Conservation (phyloP, 2,329 filamentous ascomycete genomes). For the Colletotrichum zoysiae region DNA sequence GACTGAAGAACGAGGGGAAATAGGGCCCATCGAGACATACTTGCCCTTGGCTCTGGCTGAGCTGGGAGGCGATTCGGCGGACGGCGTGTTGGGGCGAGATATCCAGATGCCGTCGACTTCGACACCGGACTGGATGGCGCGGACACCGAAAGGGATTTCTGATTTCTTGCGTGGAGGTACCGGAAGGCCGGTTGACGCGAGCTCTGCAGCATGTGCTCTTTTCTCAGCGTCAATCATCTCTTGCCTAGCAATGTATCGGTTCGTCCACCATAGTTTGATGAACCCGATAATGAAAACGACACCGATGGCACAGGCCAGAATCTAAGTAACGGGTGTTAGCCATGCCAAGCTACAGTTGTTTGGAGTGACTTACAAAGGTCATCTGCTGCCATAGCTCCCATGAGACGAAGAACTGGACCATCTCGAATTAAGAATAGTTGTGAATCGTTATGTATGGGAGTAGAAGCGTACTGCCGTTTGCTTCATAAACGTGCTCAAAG, state of each 20-base stretch:
- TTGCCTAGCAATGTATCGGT: constrained; percentile 67
- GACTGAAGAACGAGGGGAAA: constrained; percentile 30
- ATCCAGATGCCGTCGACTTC: constrained; percentile 90
- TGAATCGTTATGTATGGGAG: neutral
- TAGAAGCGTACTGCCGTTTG: neutral
- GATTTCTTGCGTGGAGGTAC: constrained; percentile 50
- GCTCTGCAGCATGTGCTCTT: constrained; percentile 63
- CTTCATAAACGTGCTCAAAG: neutral
- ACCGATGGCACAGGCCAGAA: constrained; percentile 78
- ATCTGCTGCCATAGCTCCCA: constrained; percentile 93
- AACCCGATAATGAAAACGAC: constrained; percentile 77
- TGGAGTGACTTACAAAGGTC: constrained; percentile 77
- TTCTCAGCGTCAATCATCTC: constrained; percentile 77
- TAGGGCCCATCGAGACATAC: constrained; percentile 32
- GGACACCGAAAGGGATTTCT: constrained; percentile 83
- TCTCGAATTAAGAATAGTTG: constrained; percentile 35
- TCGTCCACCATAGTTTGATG: constrained; percentile 74
- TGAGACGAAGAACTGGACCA: constrained; percentile 69
- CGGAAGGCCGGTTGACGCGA: constrained; percentile 67
- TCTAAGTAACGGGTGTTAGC: constrained; percentile 59
- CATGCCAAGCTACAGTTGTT: constrained; percentile 16
- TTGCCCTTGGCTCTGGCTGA: constrained; percentile 39
- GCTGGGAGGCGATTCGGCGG: constrained; percentile 28
- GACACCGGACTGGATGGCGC: constrained; percentile 85
- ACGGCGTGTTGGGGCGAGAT: constrained; percentile 63